phyloP scores from a whole-genome alignment of 306 rosid species.

The Sophora flavescens region DNA sequence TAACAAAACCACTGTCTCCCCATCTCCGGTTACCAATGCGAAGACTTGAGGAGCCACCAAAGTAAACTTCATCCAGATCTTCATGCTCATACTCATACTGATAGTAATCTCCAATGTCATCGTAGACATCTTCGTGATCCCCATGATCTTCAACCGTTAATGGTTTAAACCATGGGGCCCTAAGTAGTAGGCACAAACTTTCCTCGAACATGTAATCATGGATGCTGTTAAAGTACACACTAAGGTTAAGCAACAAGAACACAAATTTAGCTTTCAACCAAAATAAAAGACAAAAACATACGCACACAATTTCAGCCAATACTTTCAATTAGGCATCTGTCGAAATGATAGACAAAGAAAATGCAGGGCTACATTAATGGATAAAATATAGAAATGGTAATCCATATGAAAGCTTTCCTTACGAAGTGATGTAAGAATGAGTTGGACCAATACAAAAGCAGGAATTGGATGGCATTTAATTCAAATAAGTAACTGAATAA shows the following conservation, averaged over 20 bases:
- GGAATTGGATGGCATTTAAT: neutral
- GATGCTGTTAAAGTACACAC: conserved; percentile 54
- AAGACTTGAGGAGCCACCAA: conserved; percentile 61
- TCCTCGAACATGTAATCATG: conserved; percentile 90
- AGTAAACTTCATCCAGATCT: conserved; percentile 66
- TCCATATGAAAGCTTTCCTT: neutral
- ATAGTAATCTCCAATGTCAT: conserved; percentile 57
- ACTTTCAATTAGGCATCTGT: neutral
- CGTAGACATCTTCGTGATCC: conserved; percentile 48
- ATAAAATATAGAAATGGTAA: neutral
- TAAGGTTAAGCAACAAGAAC: neutral
- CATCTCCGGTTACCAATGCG: conserved; percentile 91
- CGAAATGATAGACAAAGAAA: conserved; percentile 5
- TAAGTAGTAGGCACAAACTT: conserved; percentile 86
- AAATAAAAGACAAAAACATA: neutral
- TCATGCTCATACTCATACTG: conserved; percentile 61
- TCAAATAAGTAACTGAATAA: neutral
- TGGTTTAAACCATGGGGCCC: conserved; percentile 90
- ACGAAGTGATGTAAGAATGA: neutral
- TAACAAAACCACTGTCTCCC: conserved; percentile 89
- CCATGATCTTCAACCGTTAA: conserved; percentile 55
- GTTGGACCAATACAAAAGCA: neutral
- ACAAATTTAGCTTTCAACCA: conserved; percentile 5
- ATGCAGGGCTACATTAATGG: neutral
- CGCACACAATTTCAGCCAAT: neutral